Evolutionary conservation across 257 asterid genomes (phyloP).

Genomic region (Solanum arcanum): DNA sequence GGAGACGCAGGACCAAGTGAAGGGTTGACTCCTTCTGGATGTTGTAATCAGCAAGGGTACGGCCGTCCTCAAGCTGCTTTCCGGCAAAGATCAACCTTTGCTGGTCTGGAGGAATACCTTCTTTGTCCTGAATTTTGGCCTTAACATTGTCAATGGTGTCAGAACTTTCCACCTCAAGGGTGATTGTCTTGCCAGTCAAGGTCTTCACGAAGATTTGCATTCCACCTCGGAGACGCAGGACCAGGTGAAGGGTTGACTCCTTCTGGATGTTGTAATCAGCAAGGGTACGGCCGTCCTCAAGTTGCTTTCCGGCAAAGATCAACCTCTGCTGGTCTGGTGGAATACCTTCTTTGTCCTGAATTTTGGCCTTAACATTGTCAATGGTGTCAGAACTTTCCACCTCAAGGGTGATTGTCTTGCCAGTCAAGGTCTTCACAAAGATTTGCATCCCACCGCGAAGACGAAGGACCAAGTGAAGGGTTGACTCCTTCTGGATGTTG

Average conservation of each 20-base stretch:
- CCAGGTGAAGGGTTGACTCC: not conserved
- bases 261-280: not conserved
- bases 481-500: slow-evolving; percentile 23
- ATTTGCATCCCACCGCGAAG: slow-evolving; percentile 27
- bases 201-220: not conserved
- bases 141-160: not conserved
- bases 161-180: not conserved
- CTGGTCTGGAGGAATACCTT: not conserved
- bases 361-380: slow-evolving; percentile 46
- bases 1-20: not conserved
- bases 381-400: slow-evolving; percentile 49
- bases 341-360: slow-evolving; percentile 35
- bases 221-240: not conserved
- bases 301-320: slow-evolving; percentile 22
- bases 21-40: not conserved
- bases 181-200: not conserved
- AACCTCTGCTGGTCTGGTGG: slow-evolving; percentile 24
- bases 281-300: slow-evolving; percentile 13
- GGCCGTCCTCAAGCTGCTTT: not conserved
- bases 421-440: slow-evolving; percentile 16
- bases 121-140: not conserved
- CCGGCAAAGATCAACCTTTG: not conserved
- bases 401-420: slow-evolving; percentile 22
- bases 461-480: slow-evolving; percentile 19
- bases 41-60: not conserved